These are phyloP conservation scores for Penicillium capsulatum DNA, from an alignment of 2,329 filamentous ascomycete genomes.

Conservation along the genomic window DNA sequence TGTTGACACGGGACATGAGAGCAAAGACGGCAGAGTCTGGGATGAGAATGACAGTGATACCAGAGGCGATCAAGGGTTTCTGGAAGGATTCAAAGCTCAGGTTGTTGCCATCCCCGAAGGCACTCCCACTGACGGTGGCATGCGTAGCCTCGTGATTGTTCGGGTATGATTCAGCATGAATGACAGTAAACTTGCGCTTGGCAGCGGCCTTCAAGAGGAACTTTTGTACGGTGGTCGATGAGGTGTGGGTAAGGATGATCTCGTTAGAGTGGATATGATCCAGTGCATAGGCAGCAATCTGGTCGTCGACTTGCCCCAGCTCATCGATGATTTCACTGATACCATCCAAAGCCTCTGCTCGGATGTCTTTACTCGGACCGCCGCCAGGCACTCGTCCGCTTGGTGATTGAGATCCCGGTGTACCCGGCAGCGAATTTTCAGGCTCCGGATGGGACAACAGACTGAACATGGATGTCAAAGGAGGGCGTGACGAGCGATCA, in stretches of 20 bases:
- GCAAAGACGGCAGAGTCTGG: slow-evolving; percentile 83
- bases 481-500: slow-evolving; percentile 50
- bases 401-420: slow-evolving; percentile 34
- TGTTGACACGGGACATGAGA: slow-evolving; percentile 92
- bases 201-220: slow-evolving; percentile 83
- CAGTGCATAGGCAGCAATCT: slow-evolving; percentile 82
- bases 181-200: slow-evolving; percentile 87
- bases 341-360: slow-evolving; percentile 86
- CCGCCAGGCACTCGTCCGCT: slow-evolving; percentile 32
- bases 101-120: slow-evolving; percentile 47
- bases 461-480: slow-evolving; percentile 75
- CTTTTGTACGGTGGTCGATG: slow-evolving; percentile 79
- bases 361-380: slow-evolving; percentile 59
- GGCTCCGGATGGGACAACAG: slow-evolving; percentile 67
- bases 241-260: slow-evolving; percentile 83
- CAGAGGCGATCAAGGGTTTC: slow-evolving; percentile 72
- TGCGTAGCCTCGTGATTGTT: slow-evolving; percentile 65
- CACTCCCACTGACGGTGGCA: slow-evolving; percentile 55
- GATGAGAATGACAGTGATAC: slow-evolving; percentile 78
- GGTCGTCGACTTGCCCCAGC: slow-evolving; percentile 85
- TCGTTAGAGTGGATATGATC: slow-evolving; percentile 93
- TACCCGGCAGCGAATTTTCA: slow-evolving; percentile 41
- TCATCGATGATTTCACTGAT: slow-evolving; percentile 97
- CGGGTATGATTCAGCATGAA: slow-evolving; percentile 71
- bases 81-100: slow-evolving; percentile 55